Percentiles rank a stretch among this genome's conserved stretches.
These are phyloP conservation scores for Nannochloropsis granulata DNA, from an alignment of 108 stramenopile genomes.

Conservation along the genomic window DNA sequence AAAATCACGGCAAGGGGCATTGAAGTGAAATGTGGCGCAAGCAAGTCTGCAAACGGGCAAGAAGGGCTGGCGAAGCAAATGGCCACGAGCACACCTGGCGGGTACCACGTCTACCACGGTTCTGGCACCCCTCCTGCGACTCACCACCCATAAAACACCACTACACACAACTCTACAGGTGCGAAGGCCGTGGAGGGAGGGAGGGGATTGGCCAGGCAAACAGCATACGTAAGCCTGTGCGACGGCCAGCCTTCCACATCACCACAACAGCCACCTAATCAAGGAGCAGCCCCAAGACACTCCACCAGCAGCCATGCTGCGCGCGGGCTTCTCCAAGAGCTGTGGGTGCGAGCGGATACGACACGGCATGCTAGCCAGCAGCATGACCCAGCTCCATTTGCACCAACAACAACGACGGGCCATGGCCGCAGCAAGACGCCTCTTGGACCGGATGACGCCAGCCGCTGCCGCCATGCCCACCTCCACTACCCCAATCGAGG, in stretches of 20 bases:
- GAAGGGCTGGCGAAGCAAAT: no score
- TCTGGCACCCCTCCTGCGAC: not conserved
- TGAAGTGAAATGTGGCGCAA: no score
- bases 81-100: no score
- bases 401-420: not conserved
- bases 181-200: not conserved
- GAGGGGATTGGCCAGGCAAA: not conserved
- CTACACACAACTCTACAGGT: not conserved
- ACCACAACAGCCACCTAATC: not conserved
- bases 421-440: not conserved
- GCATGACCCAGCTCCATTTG: not conserved
- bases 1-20: no score
- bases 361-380: not conserved
- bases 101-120: no score
- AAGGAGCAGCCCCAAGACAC: not conserved
- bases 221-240: not conserved
- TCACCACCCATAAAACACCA: not conserved
- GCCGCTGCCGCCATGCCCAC: not conserved
- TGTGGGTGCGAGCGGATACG: not conserved
- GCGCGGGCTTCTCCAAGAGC: not conserved
- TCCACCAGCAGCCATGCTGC: not conserved
- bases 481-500: not conserved
- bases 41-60: no score
- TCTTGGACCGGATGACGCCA: not conserved
- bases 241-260: not conserved